Percentiles rank a stretch among this genome's conserved stretches.
Conservation (phyloP, 129 eudicot species). For the Flaveria ramosissima region DNA sequence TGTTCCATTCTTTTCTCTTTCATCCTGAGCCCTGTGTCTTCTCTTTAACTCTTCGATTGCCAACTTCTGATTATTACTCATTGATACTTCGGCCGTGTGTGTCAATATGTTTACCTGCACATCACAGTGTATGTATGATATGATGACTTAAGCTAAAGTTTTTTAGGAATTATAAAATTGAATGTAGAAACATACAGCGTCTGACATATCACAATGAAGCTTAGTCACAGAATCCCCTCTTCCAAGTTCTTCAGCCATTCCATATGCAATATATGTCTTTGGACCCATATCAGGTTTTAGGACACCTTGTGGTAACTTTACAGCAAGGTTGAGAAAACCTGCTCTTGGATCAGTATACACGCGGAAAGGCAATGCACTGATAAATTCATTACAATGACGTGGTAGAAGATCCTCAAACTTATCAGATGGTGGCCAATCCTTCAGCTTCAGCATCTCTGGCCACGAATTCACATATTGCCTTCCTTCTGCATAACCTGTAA, state of each 20-base stretch:
- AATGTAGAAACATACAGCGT: conserved; percentile 61
- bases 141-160: neutral
- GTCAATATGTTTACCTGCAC: conserved; percentile 75
- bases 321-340: conserved; percentile 76
- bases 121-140: conserved; percentile 13
- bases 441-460: conserved; percentile 89
- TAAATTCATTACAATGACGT: conserved; percentile 79
- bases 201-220: conserved; percentile 90
- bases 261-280: conserved; percentile 85
- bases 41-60: conserved; percentile 56
- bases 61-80: conserved; percentile 43
- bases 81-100: conserved; percentile 51
- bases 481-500: conserved; percentile 67
- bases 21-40: conserved; percentile 75
- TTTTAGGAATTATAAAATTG: neutral
- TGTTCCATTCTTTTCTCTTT: conserved; percentile 30
- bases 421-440: conserved; percentile 85
- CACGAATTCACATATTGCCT: conserved; percentile 50
- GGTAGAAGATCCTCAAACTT: conserved; percentile 75
- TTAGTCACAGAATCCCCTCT: conserved; percentile 83
- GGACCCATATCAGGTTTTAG: conserved; percentile 85
- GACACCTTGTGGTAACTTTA: conserved; percentile 56
- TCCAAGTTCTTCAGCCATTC: conserved; percentile 73
- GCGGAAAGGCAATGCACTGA: conserved; percentile 68
- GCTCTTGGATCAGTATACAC: conserved; percentile 75